Evolutionary conservation across 441 rosid genomes (phyloP), one percentile per base, ranked within the genome.

Genomic region (Croton laevigatus): DNA sequence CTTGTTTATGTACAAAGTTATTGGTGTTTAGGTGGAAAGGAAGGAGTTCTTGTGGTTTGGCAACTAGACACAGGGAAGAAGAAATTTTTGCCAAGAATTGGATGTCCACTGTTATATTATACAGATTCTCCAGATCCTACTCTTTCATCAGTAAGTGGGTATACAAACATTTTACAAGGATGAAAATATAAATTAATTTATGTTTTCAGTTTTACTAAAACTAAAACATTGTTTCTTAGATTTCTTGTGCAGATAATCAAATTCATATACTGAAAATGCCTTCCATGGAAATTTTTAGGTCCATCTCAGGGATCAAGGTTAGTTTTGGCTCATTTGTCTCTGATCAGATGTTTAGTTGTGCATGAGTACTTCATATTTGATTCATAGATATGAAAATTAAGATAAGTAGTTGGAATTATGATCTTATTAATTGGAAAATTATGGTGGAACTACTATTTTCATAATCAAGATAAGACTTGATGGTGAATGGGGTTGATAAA

Each of bases 31-130:
- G 99, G 99, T 76, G 99, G 99, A 73, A 89, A 82, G 74, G 99
- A 96, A 88, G 99, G 99, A 51, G 99, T 93, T 67, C 93, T 96
- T 73, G 99, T 96, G 55, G 98, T 93, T 75, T 96, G 99, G 97
- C 98, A 90, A 79, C 76, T 96, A 70, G 98, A 93, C 76, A 87
- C 98, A 1, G 97, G 99, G 82, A 93, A 90, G 87, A 93, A 96
- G 89, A 93, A 91, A 55, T 93, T 88, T 69, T 80, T 96, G 75
- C 99, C 99, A 38, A 84, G 98, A 63, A 89, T 96, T 40, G 98
- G 97, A 36, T 90, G 97, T 74, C 97, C 99, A 55, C 91, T 96
- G 65, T 66, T 89, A 68, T 88, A 85, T 79, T 89, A 84, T 75
- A 79, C 81, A 37, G 83, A 79, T 74, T 91, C 97, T 71, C 91